A percentile compares a stretch with the other conserved stretches of the same genome.
phyloP scores from a whole-genome alignment of 208 protist genomes.

The Trypanosoma brucei region DNA sequence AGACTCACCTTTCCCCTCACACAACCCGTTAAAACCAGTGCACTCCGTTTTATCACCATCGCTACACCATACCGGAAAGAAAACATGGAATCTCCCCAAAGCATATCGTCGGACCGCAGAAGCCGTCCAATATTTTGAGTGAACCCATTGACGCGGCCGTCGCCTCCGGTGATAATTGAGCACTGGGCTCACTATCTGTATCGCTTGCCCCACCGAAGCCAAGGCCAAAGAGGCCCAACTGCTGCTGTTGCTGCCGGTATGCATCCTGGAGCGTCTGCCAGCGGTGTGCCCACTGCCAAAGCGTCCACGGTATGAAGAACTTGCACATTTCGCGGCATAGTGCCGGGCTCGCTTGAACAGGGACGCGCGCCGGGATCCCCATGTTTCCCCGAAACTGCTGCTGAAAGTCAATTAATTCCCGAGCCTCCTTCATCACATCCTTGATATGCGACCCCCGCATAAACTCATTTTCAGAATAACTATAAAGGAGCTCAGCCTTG shows the following conservation, averaged over 20 bases:
- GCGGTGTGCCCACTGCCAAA: constrained; percentile 85
- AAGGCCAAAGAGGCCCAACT: background rate
- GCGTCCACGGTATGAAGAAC: constrained; percentile 61
- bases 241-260: constrained; percentile 7
- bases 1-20: background rate
- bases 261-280: constrained; percentile 41
- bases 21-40: background rate
- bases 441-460: constrained; percentile 36
- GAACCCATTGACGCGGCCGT: background rate
- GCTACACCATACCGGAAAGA: constrained; percentile 10
- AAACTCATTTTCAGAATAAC: constrained; percentile 28
- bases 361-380: background rate
- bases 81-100: constrained; percentile 22
- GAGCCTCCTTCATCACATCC: constrained; percentile 43
- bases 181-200: constrained; percentile 1
- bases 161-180: background rate
- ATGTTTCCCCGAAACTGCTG: constrained; percentile 3
- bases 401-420: constrained; percentile 40
- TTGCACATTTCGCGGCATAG: constrained; percentile 43
- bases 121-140: background rate
- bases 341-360: constrained; percentile 1
- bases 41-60: background rate
- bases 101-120: background rate
- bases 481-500: constrained; percentile 38
- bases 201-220: background rate